A percentile compares a stretch with the other conserved stretches of the same genome.
phyloP scores from a whole-genome alignment of 2,329 filamentous ascomycete genomes.

The Zasmidium citrigriseum region DNA sequence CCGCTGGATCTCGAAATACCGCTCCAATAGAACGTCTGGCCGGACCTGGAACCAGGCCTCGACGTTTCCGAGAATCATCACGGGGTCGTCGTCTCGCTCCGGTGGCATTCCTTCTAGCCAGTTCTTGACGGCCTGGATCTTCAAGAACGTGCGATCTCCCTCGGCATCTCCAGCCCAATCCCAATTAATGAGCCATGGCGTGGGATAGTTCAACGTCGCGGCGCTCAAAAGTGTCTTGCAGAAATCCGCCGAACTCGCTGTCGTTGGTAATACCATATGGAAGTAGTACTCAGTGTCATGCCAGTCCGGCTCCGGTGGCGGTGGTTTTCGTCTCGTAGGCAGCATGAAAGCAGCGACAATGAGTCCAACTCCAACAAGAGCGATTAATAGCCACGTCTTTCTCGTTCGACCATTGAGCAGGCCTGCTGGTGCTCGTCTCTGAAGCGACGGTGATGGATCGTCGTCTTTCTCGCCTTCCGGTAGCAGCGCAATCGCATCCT shows the following conservation, averaged over 20 bases:
- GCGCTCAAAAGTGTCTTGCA: constrained; percentile 18
- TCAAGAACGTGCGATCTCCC: constrained; percentile 1
- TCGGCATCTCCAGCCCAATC: background rate
- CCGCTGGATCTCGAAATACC: constrained; percentile 10
- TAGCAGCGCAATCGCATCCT: constrained; percentile 1
- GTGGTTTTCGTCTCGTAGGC: background rate
- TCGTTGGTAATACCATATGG: constrained; percentile 13
- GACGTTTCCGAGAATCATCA: constrained; percentile 10
- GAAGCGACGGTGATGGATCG: no score
- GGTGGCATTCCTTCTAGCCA: constrained; percentile 6
- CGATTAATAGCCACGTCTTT: background rate
- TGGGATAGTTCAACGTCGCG: constrained; percentile 14
- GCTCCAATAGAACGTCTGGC: constrained; percentile 15
- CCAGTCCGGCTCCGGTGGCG: background rate
- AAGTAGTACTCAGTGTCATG: constrained; percentile 9
- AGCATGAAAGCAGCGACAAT: background rate
- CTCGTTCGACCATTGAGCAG: background rate
- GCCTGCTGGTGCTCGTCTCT: background rate
- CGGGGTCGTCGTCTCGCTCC: constrained; percentile 9
- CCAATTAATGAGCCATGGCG: constrained; percentile 13
- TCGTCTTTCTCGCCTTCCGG: background rate
- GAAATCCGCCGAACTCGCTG: constrained; percentile 5
- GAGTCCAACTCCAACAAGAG: background rate
- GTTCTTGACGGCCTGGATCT: constrained; percentile 8
- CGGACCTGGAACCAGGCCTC: constrained; percentile 17